phyloP scores from a whole-genome alignment of 192 early-diverging fungal genomes.

The Coemansia erecta region DNA sequence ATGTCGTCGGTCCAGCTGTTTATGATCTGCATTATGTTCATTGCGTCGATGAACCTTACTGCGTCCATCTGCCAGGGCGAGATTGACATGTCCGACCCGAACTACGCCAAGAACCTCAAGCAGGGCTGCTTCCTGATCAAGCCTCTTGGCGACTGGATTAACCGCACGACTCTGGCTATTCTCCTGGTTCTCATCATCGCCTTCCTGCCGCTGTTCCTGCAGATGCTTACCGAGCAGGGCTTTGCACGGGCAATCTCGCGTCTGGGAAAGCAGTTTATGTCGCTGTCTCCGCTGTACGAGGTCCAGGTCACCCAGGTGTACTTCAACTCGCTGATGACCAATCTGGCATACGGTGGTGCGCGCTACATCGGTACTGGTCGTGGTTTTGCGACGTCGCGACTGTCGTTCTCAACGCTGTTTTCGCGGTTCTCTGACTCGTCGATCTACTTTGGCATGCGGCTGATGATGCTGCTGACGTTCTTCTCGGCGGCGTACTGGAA shows the following conservation, averaged over 20 bases:
- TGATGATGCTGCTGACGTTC: constrained; percentile 71
- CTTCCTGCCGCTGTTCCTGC: constrained; percentile 78
- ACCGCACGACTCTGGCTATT: constrained; percentile 76
- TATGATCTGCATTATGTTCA: constrained; percentile 74
- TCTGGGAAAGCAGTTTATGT: constrained; percentile 76
- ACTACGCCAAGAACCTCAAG: constrained; percentile 48
- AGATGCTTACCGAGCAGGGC: constrained; percentile 82
- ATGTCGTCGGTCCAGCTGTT: constrained; percentile 80
- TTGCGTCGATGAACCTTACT: constrained; percentile 67
- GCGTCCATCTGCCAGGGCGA: constrained; percentile 60
- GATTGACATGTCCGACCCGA: constrained; percentile 57
- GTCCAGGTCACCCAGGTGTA: constrained; percentile 86
- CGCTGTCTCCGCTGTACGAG: constrained; percentile 80
- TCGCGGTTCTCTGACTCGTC: constrained; percentile 72
- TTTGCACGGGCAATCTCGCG: constrained; percentile 68
- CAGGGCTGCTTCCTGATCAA: constrained; percentile 70
- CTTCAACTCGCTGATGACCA: constrained; percentile 75
- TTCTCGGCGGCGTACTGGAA: constrained; percentile 71
- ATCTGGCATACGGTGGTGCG: constrained; percentile 76
- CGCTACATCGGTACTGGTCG: constrained; percentile 85
- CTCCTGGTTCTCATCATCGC: constrained; percentile 77
- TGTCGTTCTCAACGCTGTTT: constrained; percentile 72
- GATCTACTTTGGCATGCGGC: constrained; percentile 71
- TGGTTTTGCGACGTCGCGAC: constrained; percentile 78
- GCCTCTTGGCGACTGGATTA: constrained; percentile 78